Evolutionary conservation across 2,329 filamentous ascomycete species (phyloP).

Genomic region (Aspergillus felis): DNA sequence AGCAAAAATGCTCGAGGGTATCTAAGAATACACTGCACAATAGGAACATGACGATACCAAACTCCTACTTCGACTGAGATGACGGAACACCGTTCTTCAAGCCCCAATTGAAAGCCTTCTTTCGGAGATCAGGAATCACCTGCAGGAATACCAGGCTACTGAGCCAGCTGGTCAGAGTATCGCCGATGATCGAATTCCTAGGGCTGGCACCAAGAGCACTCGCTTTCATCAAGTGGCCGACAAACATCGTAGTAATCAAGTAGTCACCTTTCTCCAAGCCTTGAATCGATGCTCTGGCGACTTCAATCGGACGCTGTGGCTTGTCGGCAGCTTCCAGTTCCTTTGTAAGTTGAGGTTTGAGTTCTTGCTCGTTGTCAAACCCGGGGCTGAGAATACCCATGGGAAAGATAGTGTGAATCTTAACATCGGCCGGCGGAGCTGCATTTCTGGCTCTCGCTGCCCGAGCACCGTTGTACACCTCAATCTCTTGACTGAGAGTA

Average conservation of each 20-base stretch:
- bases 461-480: conserved; percentile 72
- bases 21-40: conserved; percentile 24
- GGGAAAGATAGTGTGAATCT: conserved; percentile 77
- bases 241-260: conserved; percentile 68
- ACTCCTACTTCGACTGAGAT: conserved; percentile 3
- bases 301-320: conserved; percentile 70
- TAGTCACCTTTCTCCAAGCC: conserved; percentile 79
- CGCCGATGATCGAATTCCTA: conserved; percentile 50
- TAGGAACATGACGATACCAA: conserved; percentile 9
- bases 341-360: conserved; percentile 76
- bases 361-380: conserved; percentile 67
- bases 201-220: conserved; percentile 50
- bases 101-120: conserved; percentile 56
- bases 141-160: conserved; percentile 53
- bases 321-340: conserved; percentile 80
- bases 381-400: conserved; percentile 78
- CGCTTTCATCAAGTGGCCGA: conserved; percentile 70
- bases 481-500: conserved; percentile 74
- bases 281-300: conserved; percentile 65
- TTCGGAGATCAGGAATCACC: conserved; percentile 54
- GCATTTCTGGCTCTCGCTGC: conserved; percentile 32
- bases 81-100: conserved; percentile 48
- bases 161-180: conserved; percentile 54
- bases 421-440: conserved; percentile 61
- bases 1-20: conserved; percentile 22